These are phyloP conservation scores for Alternaria burnsii DNA, from an alignment of 2,329 filamentous ascomycete species.

Conservation along the genomic window DNA sequence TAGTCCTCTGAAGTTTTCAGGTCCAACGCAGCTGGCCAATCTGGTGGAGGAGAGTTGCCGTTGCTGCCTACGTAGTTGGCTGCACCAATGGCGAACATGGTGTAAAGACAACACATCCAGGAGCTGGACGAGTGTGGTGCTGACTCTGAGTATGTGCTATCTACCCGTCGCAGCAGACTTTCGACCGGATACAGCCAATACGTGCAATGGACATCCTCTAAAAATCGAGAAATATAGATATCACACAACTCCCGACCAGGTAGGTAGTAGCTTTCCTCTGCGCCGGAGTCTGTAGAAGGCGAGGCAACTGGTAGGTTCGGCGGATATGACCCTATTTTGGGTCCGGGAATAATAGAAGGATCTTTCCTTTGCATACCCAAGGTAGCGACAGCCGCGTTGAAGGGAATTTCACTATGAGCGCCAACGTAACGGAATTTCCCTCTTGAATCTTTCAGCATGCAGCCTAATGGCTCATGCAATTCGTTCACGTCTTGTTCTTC, in stretches of 20 bases:
- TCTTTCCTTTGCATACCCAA: slow-evolving; percentile 34
- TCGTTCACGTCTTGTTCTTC: slow-evolving; percentile 44
- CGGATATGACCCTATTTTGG: slow-evolving; percentile 44
- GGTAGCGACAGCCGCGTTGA: slow-evolving; percentile 48
- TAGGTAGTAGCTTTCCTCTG: slow-evolving; percentile 37
- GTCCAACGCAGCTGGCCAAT: slow-evolving; percentile 29
- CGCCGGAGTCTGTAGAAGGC: slow-evolving; percentile 27
- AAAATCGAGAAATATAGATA: slow-evolving; percentile 45
- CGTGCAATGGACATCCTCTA: slow-evolving; percentile 48
- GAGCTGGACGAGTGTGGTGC: slow-evolving; percentile 34
- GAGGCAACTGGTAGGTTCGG: slow-evolving; percentile 34
- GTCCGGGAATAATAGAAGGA: slow-evolving; percentile 41
- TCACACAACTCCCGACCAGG: slow-evolving; percentile 42
- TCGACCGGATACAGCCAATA: slow-evolving; percentile 51
- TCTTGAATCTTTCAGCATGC: slow-evolving; percentile 50
- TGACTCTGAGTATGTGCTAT: slow-evolving; percentile 42
- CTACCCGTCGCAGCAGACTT: slow-evolving; percentile 41
- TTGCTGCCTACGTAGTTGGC: slow-evolving; percentile 30
- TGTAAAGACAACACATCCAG: slow-evolving; percentile 50
- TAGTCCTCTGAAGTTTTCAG: slow-evolving; percentile 44
- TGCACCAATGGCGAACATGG: slow-evolving; percentile 48
- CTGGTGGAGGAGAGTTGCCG: slow-evolving; percentile 33
- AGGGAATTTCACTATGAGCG: slow-evolving; percentile 49
- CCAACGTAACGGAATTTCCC: slow-evolving; percentile 49
- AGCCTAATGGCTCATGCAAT: slow-evolving; percentile 49